These are phyloP conservation scores for Uromyces viciae-fabae DNA, from an alignment of 1,284 basidiomycete species.

Conservation along the genomic window DNA sequence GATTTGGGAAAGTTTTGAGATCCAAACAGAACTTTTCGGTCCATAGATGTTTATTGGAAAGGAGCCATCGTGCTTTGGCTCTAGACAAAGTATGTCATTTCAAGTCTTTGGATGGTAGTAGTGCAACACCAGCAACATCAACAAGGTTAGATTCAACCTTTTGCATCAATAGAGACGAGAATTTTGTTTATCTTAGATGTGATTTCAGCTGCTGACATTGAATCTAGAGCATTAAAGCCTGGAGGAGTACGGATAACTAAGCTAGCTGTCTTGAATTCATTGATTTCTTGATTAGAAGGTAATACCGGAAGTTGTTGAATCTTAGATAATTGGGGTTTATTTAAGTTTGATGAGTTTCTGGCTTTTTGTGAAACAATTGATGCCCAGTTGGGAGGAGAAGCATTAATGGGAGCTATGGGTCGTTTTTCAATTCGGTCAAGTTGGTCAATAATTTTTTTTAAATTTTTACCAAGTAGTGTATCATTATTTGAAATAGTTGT, in stretches of 20 bases:
- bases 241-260: not conserved
- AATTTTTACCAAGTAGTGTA: too few species aligned
- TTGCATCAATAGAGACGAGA: not conserved
- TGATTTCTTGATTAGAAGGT: not conserved
- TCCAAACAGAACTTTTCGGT: too few species aligned
- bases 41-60: too few species aligned
- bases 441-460: not conserved
- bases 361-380: not conserved
- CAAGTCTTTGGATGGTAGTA: not conserved
- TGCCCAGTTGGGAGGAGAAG: not conserved
- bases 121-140: not conserved
- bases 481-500: too few species aligned
- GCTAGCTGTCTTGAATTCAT: not conserved
- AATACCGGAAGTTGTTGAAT: not conserved
- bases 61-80: not conserved
- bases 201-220: not conserved
- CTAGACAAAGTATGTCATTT: not conserved
- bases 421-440: not conserved
- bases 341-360: not conserved
- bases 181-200: not conserved
- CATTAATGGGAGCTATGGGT: not conserved
- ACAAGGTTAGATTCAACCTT: not conserved
- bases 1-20: too few species aligned
- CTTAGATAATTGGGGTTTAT: too few species aligned
- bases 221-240: not conserved